Percentiles rank a stretch among this genome's conserved stretches.
Conservation (phyloP, 176 grass and related monocot species). For the Lolium rigidum region DNA sequence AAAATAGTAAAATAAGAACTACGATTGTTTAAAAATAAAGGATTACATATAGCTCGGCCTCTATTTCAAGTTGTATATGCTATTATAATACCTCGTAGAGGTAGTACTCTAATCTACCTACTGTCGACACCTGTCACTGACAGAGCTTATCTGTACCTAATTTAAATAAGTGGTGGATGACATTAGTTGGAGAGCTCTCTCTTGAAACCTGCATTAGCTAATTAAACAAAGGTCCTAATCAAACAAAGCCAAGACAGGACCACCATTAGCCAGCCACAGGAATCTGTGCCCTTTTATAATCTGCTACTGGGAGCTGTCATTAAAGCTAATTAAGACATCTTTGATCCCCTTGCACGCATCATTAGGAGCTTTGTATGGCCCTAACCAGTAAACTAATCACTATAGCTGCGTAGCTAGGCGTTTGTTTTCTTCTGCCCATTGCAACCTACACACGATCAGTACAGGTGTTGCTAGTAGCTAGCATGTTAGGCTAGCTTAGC, state of each 20-base stretch:
- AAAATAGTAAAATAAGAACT: too few relatives aligned
- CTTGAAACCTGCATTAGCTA: conserved; percentile 15
- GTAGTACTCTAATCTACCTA: neutral
- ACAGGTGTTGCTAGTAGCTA: neutral
- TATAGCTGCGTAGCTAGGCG: neutral
- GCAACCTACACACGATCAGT: neutral
- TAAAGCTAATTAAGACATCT: conserved; percentile 52
- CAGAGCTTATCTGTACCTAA: conserved; percentile 34
- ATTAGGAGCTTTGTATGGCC: conserved; percentile 56
- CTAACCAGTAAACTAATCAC: conserved; percentile 20
- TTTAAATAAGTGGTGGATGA: conserved; percentile 27
- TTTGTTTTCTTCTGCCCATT: conserved; percentile 1
- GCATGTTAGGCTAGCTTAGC: neutral
- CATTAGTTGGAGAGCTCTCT: conserved; percentile 44
- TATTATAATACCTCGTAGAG: too few relatives aligned
- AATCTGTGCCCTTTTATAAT: conserved; percentile 48
- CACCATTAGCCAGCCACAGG: conserved; percentile 49
- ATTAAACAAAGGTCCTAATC: conserved; percentile 7
- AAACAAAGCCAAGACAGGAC: conserved; percentile 34
- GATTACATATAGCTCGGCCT: too few relatives aligned
- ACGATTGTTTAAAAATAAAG: too few relatives aligned
- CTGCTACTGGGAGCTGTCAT: conserved; percentile 21
- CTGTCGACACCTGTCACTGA: conserved; percentile 37
- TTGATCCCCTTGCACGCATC: conserved; percentile 55
- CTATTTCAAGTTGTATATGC: too few relatives aligned